Percentiles rank a stretch among this genome's conserved stretches.
Evolutionary conservation across 805 yeast genomes (phyloP).

Genomic region (Pichia occidentalis): DNA sequence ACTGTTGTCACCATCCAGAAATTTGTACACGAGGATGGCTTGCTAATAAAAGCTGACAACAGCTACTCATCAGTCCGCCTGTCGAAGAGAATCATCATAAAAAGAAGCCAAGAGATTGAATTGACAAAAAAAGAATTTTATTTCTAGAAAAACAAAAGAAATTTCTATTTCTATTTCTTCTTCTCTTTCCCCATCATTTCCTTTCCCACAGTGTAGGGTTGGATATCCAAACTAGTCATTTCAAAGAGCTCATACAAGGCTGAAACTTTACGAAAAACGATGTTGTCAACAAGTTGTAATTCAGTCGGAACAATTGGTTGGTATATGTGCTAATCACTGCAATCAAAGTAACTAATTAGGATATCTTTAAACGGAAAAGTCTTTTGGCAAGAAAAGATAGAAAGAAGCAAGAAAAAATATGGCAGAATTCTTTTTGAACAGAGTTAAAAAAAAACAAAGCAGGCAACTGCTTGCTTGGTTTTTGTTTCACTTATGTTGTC

Average conservation of each 20-base stretch:
- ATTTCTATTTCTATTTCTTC: neutral
- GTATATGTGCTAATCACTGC: conserved; percentile 41
- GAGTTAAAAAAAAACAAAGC: too few species aligned
- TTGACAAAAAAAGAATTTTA: neutral
- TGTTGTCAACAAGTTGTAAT: conserved; percentile 44
- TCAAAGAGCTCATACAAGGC: conserved; percentile 48
- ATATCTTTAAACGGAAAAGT: too few species aligned
- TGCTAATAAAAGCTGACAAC: conserved; percentile 36
- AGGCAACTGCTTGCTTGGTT: too few species aligned
- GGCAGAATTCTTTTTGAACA: too few species aligned
- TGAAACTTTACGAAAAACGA: conserved; percentile 51
- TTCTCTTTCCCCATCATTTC: neutral
- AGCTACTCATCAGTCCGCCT: conserved; percentile 43
- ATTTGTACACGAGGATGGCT: conserved; percentile 49
- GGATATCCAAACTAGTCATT: neutral
- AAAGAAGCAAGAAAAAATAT: neutral
- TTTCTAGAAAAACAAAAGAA: neutral
- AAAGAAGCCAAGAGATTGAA: conserved; percentile 4
- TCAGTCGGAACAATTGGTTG: conserved; percentile 59
- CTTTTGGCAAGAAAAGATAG: neutral
- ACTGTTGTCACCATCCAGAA: conserved; percentile 36
- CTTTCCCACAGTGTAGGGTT: neutral
- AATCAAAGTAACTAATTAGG: neutral
- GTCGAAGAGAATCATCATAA: conserved; percentile 35
- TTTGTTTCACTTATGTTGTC: too few species aligned